Percentiles rank a stretch among this genome's conserved stretches.
These are phyloP conservation scores for Actinomortierella wolfii DNA, from an alignment of 371 early-diverging fungal species.

Conservation along the genomic window DNA sequence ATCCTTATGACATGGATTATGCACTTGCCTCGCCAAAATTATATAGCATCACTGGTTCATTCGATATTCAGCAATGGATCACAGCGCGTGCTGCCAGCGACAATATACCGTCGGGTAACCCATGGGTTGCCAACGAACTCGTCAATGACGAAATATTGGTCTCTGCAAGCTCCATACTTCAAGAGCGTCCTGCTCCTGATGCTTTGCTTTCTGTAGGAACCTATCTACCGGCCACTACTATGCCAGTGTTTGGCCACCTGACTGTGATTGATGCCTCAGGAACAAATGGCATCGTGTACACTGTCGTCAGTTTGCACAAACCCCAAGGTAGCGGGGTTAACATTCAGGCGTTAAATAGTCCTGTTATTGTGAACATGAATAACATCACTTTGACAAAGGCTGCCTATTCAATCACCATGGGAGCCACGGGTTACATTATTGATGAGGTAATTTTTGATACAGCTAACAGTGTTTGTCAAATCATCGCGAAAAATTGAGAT, in stretches of 20 bases:
- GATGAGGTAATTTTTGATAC: conserved; percentile 14
- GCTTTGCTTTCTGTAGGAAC: conserved; percentile 25
- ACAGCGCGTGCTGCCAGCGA: conserved; percentile 10
- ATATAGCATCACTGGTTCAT: conserved; percentile 19
- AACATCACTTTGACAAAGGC: conserved; percentile 13
- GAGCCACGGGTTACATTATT: conserved; percentile 24
- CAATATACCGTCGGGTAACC: conserved; percentile 6
- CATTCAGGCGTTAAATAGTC: conserved; percentile 7
- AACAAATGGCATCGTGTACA: conserved; percentile 11
- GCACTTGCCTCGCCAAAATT: conserved; percentile 15
- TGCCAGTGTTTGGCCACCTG: conserved; percentile 28
- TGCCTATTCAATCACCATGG: conserved; percentile 30
- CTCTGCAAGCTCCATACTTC: conserved; percentile 7
- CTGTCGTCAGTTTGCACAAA: background rate
- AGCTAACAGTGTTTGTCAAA: too few relatives aligned
- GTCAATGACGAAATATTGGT: conserved; percentile 7
- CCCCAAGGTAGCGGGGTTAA: conserved; percentile 8
- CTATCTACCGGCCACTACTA: conserved; percentile 9
- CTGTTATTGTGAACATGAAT: conserved; percentile 27
- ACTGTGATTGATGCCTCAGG: conserved; percentile 25
- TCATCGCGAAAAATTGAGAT: too few relatives aligned
- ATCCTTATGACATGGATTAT: conserved; percentile 1
- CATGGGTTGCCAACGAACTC: conserved; percentile 21
- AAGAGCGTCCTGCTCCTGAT: conserved; percentile 9
- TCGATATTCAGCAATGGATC: conserved; percentile 13